phyloP scores from a whole-genome alignment of 805 yeast genomes.

The Priceomyces melissophilus region DNA sequence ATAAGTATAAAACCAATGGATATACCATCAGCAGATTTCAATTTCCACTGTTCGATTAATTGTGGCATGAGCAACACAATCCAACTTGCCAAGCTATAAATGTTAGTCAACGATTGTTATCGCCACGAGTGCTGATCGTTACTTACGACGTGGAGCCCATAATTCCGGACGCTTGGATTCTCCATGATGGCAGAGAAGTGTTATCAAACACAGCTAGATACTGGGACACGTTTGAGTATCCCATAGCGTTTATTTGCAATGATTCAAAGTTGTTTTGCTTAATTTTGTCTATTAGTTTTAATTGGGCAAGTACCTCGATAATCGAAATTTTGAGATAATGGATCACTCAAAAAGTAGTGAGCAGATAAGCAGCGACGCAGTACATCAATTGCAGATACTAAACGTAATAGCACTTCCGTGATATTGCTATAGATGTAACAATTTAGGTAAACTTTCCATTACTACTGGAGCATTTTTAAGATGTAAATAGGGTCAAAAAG shows the following conservation, averaged over 20 bases:
- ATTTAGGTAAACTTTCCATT: too few species aligned
- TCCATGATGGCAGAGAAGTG: slow-evolving; percentile 11
- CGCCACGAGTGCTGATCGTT: not conserved
- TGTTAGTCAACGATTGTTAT: not conserved
- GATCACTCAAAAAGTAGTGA: not conserved
- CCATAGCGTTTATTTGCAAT: not conserved
- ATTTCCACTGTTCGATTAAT: slow-evolving; percentile 74
- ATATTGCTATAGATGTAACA: too few species aligned
- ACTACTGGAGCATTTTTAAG: too few species aligned
- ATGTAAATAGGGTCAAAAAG: too few species aligned
- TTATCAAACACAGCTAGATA: not conserved
- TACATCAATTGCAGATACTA: not conserved
- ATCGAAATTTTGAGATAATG: not conserved
- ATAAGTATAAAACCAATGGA: slow-evolving; percentile 62
- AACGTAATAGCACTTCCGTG: too few species aligned
- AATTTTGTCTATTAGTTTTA: not conserved
- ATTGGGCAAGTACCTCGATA: not conserved
- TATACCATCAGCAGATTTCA: slow-evolving; percentile 73
- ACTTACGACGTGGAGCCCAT: slow-evolving; percentile 63
- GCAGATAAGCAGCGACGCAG: not conserved
- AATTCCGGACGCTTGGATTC: slow-evolving; percentile 54
- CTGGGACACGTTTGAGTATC: not conserved
- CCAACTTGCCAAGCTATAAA: slow-evolving; percentile 66
- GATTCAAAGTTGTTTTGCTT: not conserved
- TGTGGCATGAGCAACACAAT: slow-evolving; percentile 74